Conservation (phyloP, 2,329 filamentous ascomycete genomes). For the Fusarium lateritium region DNA sequence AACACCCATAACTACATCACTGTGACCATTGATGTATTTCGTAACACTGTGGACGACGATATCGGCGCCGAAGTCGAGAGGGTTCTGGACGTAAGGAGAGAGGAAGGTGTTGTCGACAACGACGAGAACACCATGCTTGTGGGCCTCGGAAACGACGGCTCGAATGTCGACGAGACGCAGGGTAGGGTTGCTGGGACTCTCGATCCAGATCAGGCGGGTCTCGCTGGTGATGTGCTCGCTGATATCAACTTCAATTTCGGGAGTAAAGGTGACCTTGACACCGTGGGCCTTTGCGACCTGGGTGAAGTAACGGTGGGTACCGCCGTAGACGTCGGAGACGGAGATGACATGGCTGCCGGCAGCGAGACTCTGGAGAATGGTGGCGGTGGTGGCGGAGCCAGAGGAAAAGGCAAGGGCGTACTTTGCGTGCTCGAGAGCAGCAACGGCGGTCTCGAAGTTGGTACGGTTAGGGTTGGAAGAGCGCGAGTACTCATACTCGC, state of each 20-base stretch:
- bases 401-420: constrained; percentile 96
- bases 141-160: constrained; percentile 85
- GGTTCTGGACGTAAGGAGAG: constrained; percentile 96
- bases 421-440: constrained; percentile 91
- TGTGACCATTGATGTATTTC: constrained; percentile 99
- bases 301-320: constrained; percentile 98
- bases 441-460: constrained; percentile 94
- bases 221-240: constrained; percentile 85
- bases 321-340: constrained; percentile 97
- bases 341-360: constrained; percentile 94
- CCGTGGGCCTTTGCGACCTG: constrained; percentile 96
- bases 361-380: constrained; percentile 92
- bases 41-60: constrained; percentile 98
- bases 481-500: constrained; percentile 92
- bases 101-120: constrained; percentile 99
- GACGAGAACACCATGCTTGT: constrained; percentile 89
- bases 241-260: constrained; percentile 91
- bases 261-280: constrained; percentile 94
- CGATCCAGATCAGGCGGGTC: constrained; percentile 96
- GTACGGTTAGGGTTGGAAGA: constrained; percentile 95
- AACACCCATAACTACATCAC: constrained; percentile 97
- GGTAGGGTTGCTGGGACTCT: constrained; percentile 95
- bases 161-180: constrained; percentile 93
- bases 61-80: constrained; percentile 93
- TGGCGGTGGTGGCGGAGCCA: constrained; percentile 93